Conservation (phyloP, 768 basidiomycete genomes). For the Amanita inopinata region DNA sequence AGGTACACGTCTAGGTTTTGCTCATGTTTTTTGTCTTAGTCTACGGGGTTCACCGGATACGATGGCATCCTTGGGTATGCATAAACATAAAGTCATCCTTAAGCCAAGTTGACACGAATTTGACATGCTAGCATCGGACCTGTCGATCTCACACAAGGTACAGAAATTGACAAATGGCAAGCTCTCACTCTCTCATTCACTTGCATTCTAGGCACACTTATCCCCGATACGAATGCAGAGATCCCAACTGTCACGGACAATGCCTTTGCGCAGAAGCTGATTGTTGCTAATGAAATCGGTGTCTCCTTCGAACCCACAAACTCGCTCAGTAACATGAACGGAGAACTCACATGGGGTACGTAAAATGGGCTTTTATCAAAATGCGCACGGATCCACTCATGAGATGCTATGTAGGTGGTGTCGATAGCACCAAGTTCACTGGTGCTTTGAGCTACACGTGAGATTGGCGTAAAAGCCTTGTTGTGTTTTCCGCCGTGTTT, state of each 20-base stretch:
- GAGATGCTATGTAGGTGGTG: conserved; percentile 26
- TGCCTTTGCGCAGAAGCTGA: conserved; percentile 30
- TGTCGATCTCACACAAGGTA: conserved; percentile 38
- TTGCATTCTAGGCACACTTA: conserved; percentile 22
- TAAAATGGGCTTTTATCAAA: conserved; percentile 13
- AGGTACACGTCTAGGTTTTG: neutral
- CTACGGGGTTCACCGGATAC: conserved; percentile 35
- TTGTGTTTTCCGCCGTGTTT: neutral
- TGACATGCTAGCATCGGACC: too few species aligned
- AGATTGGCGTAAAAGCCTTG: too few species aligned
- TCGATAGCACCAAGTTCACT: conserved; percentile 33
- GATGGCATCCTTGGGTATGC: conserved; percentile 60
- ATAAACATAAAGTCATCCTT: conserved; percentile 2
- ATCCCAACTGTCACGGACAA: conserved; percentile 55
- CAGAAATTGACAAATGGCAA: conserved; percentile 8
- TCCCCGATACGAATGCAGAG: conserved; percentile 16
- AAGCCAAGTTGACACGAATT: conserved; percentile 28
- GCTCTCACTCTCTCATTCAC: neutral
- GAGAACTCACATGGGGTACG: conserved; percentile 46
- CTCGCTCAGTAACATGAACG: conserved; percentile 26
- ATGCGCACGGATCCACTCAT: conserved; percentile 12
- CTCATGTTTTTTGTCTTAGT: conserved; percentile 13
- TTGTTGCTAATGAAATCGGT: conserved; percentile 31
- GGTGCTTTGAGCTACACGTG: conserved; percentile 36
- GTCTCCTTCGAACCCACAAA: conserved; percentile 46